phyloP scores from a whole-genome alignment of 164 flowering plant genomes.

The Echeveria elegans region DNA sequence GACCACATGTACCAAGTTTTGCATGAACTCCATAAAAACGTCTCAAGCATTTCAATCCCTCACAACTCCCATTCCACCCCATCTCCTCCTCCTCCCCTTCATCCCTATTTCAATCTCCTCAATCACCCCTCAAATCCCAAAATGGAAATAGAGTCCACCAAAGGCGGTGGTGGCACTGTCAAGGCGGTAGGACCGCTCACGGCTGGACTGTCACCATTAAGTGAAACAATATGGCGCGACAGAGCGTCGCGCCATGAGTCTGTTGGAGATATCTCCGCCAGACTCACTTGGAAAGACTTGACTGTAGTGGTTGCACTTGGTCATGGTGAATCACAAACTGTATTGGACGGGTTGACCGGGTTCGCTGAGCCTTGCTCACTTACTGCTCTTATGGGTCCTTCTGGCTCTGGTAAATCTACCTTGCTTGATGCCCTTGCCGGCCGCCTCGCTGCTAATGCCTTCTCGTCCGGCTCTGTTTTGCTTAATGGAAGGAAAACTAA shows the following conservation, averaged over 20 bases:
- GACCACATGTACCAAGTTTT: neutral
- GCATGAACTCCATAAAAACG: slow-evolving; percentile 5
- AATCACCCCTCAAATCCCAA: neutral
- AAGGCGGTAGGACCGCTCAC: slow-evolving; percentile 7
- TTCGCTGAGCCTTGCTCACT: slow-evolving; percentile 77
- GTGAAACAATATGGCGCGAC: slow-evolving; percentile 79
- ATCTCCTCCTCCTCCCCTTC: neutral
- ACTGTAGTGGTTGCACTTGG: slow-evolving; percentile 63
- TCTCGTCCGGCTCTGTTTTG: slow-evolving; percentile 66
- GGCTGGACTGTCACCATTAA: slow-evolving; percentile 60
- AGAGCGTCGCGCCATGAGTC: slow-evolving; percentile 30
- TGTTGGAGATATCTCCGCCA: slow-evolving; percentile 74
- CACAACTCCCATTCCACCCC: neutral
- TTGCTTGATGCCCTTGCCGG: slow-evolving; percentile 84
- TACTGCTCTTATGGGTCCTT: slow-evolving; percentile 91
- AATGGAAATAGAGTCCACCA: slow-evolving; percentile 4
- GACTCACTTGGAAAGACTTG: slow-evolving; percentile 83
- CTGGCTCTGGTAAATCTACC: slow-evolving; percentile 90
- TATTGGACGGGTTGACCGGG: slow-evolving; percentile 67
- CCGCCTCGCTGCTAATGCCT: slow-evolving; percentile 80
- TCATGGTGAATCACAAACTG: slow-evolving; percentile 64
- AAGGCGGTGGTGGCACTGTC: neutral
- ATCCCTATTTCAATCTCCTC: neutral
- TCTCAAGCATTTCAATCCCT: neutral
- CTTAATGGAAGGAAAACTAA: slow-evolving; percentile 82